Base-by-base conservation (phyloP, 306 rosid species). In the Ceratonia siliqua region DNA sequence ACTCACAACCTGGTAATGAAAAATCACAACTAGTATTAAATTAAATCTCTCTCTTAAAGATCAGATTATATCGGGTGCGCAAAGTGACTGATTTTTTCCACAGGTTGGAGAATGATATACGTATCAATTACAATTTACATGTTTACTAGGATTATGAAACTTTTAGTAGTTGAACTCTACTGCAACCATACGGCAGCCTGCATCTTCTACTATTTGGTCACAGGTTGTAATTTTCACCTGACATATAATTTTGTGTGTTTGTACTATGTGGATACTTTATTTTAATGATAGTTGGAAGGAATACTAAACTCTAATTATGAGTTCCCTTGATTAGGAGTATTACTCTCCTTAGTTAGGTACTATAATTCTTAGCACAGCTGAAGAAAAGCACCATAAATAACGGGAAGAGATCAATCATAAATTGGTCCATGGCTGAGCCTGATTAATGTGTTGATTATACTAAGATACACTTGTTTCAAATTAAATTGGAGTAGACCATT, bases 181-280 rank as follows among this genome's bases (percentile, higher is more conserved):
- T 94, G 99, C 87, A 94, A 96, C 18, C 99, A 94, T 73, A 88
- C 98, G 13, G 99, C 98, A 17, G 99, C 99, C 54, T 94, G 99
- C 89, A 92, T 55, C 17, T 53, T 67, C 35, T 49, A 18, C 55
- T 61, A 21, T 55, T 66, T 41, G 59, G 64, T 36, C 15, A 18
- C 42, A 42, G 20, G 58, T 4, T 66, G 28, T 57, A 71, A 64
- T 50, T 21, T 20, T 30, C 38, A 50, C 39, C 41, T 41, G 11
- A n/a, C 75, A 13, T 5, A 2, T 32, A 54, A 30, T 22, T 38
- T 58, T 4, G 54, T 14, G 53, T 9, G 0, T 55, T 70, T 74
- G 18, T 14, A 21, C 49, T 30, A 8, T 48, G 48, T 15, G 4
- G 52, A 27, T 6, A 58, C 50, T 58, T 68, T 72, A 65, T 70